phyloP scores from a whole-genome alignment of 768 basidiomycete genomes.

The Mycena rosella region DNA sequence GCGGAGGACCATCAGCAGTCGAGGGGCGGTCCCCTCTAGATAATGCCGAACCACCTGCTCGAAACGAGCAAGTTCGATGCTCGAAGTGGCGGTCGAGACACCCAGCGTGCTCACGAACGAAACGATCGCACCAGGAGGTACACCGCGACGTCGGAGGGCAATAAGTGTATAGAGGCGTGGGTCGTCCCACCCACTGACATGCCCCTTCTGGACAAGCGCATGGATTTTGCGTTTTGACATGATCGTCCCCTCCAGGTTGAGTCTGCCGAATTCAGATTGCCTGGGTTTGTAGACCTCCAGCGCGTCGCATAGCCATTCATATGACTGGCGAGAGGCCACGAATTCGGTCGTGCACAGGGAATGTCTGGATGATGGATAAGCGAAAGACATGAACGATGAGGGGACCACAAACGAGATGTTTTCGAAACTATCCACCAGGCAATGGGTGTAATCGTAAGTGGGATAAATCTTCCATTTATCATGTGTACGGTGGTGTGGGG shows the following conservation, averaged over 20 bases:
- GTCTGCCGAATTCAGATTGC: constrained; percentile 96
- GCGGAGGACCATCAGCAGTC: constrained; percentile 90
- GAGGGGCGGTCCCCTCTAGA: constrained; percentile 88
- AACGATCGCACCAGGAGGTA: constrained; percentile 96
- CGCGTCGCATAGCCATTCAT: constrained; percentile 99
- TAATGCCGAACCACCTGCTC: constrained; percentile 91
- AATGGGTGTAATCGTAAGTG: constrained; percentile 99
- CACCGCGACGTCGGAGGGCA: constrained; percentile 92
- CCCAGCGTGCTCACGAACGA: constrained; percentile 96
- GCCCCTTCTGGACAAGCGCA: constrained; percentile 84
- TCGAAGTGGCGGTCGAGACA: constrained; percentile 86
- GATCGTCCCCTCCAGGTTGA: constrained; percentile 94
- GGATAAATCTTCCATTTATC: constrained; percentile 98
- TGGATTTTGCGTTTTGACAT: constrained; percentile 97
- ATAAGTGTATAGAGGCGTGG: constrained; percentile 97
- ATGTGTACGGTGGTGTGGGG: constrained; percentile 93
- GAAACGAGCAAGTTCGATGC: constrained; percentile 90
- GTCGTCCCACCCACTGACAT: constrained; percentile 96
- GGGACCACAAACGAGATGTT: constrained; percentile 90
- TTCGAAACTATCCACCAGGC: constrained; percentile 97
- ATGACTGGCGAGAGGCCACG: constrained; percentile 94
- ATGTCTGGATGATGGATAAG: constrained; percentile 67
- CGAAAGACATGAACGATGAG: background rate
- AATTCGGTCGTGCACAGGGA: constrained; percentile 98
- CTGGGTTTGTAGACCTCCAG: constrained; percentile 97